Evolutionary conservation across 805 yeast species (phyloP).

Genomic region (Ogataea salicorniae): DNA sequence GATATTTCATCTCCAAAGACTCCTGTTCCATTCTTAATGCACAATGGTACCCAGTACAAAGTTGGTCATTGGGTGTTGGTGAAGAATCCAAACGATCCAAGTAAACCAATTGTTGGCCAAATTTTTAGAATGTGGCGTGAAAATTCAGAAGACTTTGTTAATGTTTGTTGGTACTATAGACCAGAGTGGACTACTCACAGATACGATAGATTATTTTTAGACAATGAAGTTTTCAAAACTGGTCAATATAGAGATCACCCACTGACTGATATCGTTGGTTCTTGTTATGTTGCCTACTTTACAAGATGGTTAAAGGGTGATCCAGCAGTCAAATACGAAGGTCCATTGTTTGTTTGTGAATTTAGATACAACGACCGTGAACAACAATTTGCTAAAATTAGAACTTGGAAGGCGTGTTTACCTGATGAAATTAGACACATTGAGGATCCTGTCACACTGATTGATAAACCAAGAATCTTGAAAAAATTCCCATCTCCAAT

Average conservation of each 20-base stretch:
- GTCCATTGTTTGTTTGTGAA: constrained; percentile 90
- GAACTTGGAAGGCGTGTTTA: constrained; percentile 98
- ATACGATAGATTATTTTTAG: constrained; percentile 81
- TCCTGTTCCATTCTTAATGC: constrained; percentile 75
- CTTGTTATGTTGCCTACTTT: constrained; percentile 91
- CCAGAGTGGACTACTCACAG: constrained; percentile 98
- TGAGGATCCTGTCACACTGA: constrained; percentile 75
- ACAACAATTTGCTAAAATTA: constrained; percentile 85
- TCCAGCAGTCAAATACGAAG: constrained; percentile 73
- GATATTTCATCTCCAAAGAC: constrained; percentile 46
- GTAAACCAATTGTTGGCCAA: constrained; percentile 91
- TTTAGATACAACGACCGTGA: constrained; percentile 89
- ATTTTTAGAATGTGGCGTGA: constrained; percentile 92
- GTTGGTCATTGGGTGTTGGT: constrained; percentile 96
- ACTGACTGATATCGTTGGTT: constrained; percentile 83
- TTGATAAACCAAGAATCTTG: constrained; percentile 57
- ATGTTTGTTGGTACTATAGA: constrained; percentile 96
- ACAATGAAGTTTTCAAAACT: constrained; percentile 92
- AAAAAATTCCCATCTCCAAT: constrained; percentile 82
- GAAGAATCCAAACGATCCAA: constrained; percentile 79
- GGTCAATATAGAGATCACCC: constrained; percentile 95
- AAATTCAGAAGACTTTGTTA: constrained; percentile 76
- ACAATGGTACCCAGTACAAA: constrained; percentile 66
- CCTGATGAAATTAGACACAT: constrained; percentile 91
- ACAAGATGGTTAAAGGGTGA: constrained; percentile 95